These are phyloP conservation scores for Cystobasidiaceae sp. DNA, from an alignment of 1,284 basidiomycete genomes.

Conservation along the genomic window DNA sequence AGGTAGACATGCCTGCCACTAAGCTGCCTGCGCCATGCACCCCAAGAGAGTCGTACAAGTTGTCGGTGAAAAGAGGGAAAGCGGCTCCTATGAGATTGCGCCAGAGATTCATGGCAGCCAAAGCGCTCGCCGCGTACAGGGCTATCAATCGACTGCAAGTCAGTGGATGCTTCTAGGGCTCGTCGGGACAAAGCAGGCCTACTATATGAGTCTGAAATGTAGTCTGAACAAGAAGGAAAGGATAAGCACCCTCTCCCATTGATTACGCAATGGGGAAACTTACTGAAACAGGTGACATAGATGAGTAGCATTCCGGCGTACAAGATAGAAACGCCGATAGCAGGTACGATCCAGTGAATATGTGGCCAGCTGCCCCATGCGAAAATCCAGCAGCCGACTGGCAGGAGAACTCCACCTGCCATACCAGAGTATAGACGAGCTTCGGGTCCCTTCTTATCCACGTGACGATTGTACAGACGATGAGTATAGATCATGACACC, in stretches of 20 bases:
- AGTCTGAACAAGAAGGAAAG: not conserved
- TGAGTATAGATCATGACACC: slow-evolving; percentile 23
- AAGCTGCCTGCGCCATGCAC: slow-evolving; percentile 25
- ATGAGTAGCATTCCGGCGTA: slow-evolving; percentile 33
- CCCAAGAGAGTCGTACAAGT: slow-evolving; percentile 13
- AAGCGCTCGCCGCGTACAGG: slow-evolving; percentile 5
- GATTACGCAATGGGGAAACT: not conserved
- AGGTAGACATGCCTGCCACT: slow-evolving; percentile 10
- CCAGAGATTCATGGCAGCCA: slow-evolving; percentile 3
- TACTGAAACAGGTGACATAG: slow-evolving; percentile 35
- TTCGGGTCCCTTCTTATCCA: slow-evolving; percentile 59
- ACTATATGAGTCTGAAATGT: not conserved
- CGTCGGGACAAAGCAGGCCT: too few species aligned
- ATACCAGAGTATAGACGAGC: slow-evolving; percentile 66
- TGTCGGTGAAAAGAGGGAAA: slow-evolving; percentile 9
- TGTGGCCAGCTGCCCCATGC: slow-evolving; percentile 32
- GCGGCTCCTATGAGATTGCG: slow-evolving; percentile 23
- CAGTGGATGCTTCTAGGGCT: not conserved
- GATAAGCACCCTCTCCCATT: not conserved
- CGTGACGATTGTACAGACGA: slow-evolving; percentile 45
- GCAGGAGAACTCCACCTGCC: slow-evolving; percentile 55
- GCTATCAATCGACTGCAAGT: not conserved
- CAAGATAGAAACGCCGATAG: slow-evolving; percentile 43
- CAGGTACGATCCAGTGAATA: slow-evolving; percentile 36
- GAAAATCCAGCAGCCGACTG: slow-evolving; percentile 37